A percentile compares a stretch with the other conserved stretches of the same genome.
These are phyloP conservation scores for button mushroom (Agaricus bisporus) DNA, from an alignment of 768 basidiomycete species.

Conservation along the genomic window DNA sequence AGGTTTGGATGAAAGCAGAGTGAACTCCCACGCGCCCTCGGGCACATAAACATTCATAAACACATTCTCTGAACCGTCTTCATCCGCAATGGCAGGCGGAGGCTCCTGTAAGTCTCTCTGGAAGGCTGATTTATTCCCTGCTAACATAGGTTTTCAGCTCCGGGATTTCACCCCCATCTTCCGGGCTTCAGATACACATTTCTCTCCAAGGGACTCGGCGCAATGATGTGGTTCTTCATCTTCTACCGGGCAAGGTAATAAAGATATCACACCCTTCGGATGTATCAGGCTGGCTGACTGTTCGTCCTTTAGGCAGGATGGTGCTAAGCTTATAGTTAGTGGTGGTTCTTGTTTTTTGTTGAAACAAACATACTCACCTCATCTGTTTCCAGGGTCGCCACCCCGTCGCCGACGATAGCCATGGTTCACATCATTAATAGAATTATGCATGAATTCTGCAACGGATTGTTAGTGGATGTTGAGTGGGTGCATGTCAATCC, in stretches of 20 bases:
- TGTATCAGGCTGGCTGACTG: background rate
- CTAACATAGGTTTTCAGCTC: slow-evolving; percentile 29
- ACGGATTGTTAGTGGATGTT: no score
- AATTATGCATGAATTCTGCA: background rate
- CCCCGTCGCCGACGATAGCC: slow-evolving; percentile 30
- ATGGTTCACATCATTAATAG: slow-evolving; percentile 36
- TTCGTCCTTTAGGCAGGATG: slow-evolving; percentile 65
- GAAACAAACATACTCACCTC: background rate
- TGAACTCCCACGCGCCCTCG: slow-evolving; percentile 1
- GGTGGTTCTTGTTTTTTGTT: slow-evolving; percentile 3
- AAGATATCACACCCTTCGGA: no score
- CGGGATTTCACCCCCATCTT: slow-evolving; percentile 87
- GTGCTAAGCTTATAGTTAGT: slow-evolving; percentile 62
- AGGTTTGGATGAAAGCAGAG: background rate
- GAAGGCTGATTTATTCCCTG: slow-evolving; percentile 2
- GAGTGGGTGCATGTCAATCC: no score
- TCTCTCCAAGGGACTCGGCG: slow-evolving; percentile 81
- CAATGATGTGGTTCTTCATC: slow-evolving; percentile 98
- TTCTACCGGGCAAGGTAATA: slow-evolving; percentile 93
- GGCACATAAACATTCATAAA: slow-evolving; percentile 31
- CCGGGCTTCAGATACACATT: slow-evolving; percentile 72
- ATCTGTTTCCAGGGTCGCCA: slow-evolving; percentile 41
- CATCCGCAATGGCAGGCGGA: slow-evolving; percentile 35
- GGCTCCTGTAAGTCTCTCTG: slow-evolving; percentile 21
- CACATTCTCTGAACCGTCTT: slow-evolving; percentile 16